Percentiles rank a stretch among this genome's conserved stretches.
Conservation (phyloP, 2,329 filamentous ascomycete species). For the Fusarium multiceps region DNA sequence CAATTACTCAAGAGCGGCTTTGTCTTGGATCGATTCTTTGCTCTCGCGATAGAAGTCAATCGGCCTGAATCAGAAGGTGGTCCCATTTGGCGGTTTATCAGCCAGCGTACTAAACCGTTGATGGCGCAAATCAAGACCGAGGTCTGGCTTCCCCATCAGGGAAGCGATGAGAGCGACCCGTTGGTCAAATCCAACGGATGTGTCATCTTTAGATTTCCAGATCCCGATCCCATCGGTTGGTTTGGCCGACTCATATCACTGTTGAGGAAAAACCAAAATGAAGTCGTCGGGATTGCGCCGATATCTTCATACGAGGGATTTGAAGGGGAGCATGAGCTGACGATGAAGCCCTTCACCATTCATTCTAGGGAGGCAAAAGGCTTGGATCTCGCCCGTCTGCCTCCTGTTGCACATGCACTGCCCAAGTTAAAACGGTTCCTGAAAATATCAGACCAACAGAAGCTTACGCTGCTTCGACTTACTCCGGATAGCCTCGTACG, state of each 20-base stretch:
- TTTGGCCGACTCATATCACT: not conserved
- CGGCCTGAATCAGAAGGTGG: slow-evolving; percentile 30
- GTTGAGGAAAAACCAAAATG: rapidly evolving
- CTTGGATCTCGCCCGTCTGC: slow-evolving; percentile 10
- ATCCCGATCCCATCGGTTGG: not conserved
- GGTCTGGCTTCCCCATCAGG: slow-evolving; percentile 12
- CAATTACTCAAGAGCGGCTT: slow-evolving; percentile 44
- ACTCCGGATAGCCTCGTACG: slow-evolving; percentile 21
- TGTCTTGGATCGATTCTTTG: slow-evolving; percentile 44
- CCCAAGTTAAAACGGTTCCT: slow-evolving; percentile 29
- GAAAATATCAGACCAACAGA: slow-evolving; percentile 18
- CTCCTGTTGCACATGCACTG: slow-evolving; percentile 2
- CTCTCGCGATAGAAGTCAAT: slow-evolving; percentile 45
- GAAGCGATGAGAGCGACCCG: not conserved
- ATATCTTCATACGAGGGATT: not conserved
- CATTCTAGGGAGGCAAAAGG: slow-evolving; percentile 27
- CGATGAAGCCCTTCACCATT: slow-evolving; percentile 17
- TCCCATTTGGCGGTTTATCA: slow-evolving; percentile 43
- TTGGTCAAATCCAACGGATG: not conserved
- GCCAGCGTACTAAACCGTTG: slow-evolving; percentile 42
- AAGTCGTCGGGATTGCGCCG: slow-evolving; percentile 4
- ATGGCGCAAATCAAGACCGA: slow-evolving; percentile 35
- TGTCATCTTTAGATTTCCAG: slow-evolving; percentile 16
- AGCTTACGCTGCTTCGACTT: slow-evolving; percentile 19
- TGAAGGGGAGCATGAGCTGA: not conserved